Percentiles rank a stretch among this genome's conserved stretches.
Evolutionary conservation across 768 basidiomycete species (phyloP).

Genomic region (Rhodotorula paludigena): DNA sequence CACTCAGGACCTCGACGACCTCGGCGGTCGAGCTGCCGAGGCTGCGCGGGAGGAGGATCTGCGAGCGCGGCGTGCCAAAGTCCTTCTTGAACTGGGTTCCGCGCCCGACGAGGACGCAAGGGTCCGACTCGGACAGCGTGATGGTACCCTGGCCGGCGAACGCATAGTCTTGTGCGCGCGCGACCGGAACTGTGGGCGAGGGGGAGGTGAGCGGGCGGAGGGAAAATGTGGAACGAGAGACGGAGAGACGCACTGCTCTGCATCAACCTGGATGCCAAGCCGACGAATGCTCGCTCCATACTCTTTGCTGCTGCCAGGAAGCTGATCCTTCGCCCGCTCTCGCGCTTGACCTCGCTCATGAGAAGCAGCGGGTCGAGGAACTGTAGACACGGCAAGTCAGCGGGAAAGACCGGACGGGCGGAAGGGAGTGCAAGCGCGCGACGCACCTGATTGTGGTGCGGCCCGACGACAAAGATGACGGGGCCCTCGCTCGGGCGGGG

Average conservation of each 20-base stretch:
- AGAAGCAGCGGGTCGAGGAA: constrained; percentile 87
- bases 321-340: constrained; percentile 72
- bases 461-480: constrained; percentile 86
- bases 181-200: constrained; percentile 73
- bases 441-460: constrained; percentile 83
- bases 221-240: background rate
- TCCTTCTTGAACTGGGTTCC: constrained; percentile 71
- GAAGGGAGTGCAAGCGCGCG: too few species aligned
- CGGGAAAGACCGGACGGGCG: background rate
- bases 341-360: constrained; percentile 75
- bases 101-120: constrained; percentile 74
- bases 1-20: constrained; percentile 80
- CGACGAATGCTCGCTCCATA: constrained; percentile 71
- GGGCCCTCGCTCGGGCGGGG: constrained; percentile 68
- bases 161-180: constrained; percentile 81
- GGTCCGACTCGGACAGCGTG: constrained; percentile 66
- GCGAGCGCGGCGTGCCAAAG: constrained; percentile 64
- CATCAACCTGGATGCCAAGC: constrained; percentile 75
- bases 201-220: background rate
- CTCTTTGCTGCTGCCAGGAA: constrained; percentile 87
- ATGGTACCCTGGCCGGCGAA: constrained; percentile 62
- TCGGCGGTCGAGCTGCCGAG: constrained; percentile 72
- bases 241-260: constrained; percentile 66
- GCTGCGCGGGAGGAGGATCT: constrained; percentile 78
- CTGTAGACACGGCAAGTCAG: constrained; percentile 49